These are phyloP conservation scores for Sextonia rubra DNA, from an alignment of 164 flowering plant genomes.

Conservation along the genomic window DNA sequence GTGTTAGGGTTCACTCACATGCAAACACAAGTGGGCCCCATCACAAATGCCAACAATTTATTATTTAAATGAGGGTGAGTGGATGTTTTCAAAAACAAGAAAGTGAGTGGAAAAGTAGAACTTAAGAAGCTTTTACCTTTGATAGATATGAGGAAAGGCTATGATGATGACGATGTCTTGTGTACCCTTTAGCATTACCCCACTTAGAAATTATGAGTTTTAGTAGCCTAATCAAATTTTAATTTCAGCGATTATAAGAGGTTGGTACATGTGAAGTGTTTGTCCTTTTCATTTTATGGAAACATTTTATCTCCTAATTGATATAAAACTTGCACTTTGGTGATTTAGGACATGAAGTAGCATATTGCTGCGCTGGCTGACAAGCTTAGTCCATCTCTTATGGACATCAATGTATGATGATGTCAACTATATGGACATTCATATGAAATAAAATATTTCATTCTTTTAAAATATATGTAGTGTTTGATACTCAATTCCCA, in stretches of 20 bases:
- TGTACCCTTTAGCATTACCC: no score
- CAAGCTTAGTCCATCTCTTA: conserved; percentile 80
- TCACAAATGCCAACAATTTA: no score
- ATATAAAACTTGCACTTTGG: conserved; percentile 10
- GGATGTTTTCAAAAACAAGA: no score
- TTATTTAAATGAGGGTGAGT: no score
- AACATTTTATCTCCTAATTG: conserved; percentile 4
- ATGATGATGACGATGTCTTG: no score
- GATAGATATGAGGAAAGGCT: no score
- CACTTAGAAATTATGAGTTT: not conserved
- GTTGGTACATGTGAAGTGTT: not conserved
- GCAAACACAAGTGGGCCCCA: no score
- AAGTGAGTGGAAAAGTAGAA: no score
- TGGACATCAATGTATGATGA: conserved; percentile 75
- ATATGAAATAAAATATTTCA: not conserved
- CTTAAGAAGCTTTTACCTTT: no score
- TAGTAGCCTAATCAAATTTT: not conserved
- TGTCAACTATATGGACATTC: not conserved
- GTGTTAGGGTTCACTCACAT: no score
- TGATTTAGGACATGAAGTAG: conserved; percentile 88
- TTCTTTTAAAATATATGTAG: not conserved
- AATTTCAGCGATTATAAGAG: not conserved
- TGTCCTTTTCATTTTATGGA: not conserved
- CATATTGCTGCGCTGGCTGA: conserved; percentile 93
- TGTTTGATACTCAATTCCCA: not conserved